Conservation (phyloP, 495 filamentous ascomycete genomes). For the Pyronema omphalodes region DNA sequence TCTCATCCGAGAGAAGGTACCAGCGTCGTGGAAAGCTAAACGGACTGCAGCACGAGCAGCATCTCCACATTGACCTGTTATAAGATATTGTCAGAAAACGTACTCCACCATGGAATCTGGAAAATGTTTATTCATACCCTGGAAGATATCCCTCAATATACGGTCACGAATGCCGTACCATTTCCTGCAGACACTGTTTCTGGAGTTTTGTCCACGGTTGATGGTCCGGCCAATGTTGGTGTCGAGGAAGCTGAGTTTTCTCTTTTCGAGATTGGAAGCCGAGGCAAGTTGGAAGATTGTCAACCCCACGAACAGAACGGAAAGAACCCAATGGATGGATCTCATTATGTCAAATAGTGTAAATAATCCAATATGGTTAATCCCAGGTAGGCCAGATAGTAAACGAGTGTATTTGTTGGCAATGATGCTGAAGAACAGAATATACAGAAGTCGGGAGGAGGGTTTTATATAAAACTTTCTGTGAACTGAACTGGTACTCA, state of each 20-base stretch:
- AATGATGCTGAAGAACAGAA: too few relatives aligned
- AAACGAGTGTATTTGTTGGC: too few relatives aligned
- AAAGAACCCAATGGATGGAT: too few relatives aligned
- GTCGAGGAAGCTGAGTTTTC: background rate
- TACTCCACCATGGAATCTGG: background rate
- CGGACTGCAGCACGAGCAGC: background rate
- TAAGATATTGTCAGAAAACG: background rate
- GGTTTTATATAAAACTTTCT: too few relatives aligned
- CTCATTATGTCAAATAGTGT: too few relatives aligned
- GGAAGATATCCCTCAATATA: background rate
- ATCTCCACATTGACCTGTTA: background rate
- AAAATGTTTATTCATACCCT: background rate
- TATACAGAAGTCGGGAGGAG: too few relatives aligned
- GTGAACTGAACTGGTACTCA: too few relatives aligned
- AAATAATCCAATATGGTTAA: too few relatives aligned
- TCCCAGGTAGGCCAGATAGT: too few relatives aligned
- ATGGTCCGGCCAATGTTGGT: background rate
- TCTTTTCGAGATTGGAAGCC: background rate
- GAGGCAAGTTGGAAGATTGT: too few relatives aligned
- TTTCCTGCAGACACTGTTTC: background rate
- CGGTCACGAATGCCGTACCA: slow-evolving; percentile 2
- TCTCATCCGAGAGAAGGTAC: background rate
- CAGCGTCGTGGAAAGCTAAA: slow-evolving; percentile 4
- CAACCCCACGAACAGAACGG: too few relatives aligned
- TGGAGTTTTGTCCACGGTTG: background rate